Conservation (phyloP, 306 rosid species). For the Psophocarpus tetragonolobus region DNA sequence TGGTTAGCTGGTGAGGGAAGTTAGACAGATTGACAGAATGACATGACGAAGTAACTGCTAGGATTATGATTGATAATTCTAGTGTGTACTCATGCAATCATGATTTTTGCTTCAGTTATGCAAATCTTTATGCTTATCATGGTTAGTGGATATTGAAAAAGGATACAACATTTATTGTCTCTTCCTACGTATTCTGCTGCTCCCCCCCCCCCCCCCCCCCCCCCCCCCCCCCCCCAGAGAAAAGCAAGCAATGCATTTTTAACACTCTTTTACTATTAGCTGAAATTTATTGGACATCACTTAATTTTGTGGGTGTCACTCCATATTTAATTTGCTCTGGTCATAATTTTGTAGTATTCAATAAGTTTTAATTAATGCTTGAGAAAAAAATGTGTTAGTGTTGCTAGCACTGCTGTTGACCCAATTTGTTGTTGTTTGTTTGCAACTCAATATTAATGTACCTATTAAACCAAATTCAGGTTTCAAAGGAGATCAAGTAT, state of each 20-base stretch:
- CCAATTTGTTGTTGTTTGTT: not conserved
- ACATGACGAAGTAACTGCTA: not conserved
- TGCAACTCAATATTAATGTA: slow-evolving; percentile 27
- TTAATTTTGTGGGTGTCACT: not conserved
- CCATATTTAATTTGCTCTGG: not conserved
- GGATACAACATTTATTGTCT: slow-evolving; percentile 12
- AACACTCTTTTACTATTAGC: not conserved
- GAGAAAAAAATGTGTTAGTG: not conserved
- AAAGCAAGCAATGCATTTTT: not conserved
- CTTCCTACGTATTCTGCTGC: too few relatives aligned
- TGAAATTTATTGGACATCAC: not conserved
- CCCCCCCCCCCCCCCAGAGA: too few relatives aligned
- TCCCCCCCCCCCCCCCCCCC: too few relatives aligned
- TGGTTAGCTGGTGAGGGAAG: not conserved
- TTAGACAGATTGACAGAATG: slow-evolving; percentile 12
- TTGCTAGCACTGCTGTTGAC: not conserved
- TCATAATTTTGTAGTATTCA: not conserved
- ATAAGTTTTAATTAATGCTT: not conserved
- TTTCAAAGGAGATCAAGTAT: slow-evolving; percentile 93
- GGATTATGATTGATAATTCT: slow-evolving; percentile 6
- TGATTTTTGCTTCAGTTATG: slow-evolving; percentile 27
- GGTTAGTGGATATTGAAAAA: slow-evolving; percentile 22
- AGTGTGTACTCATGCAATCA: not conserved
- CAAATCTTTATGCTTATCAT: not conserved
- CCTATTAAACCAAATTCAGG: slow-evolving; percentile 49